phyloP scores from a whole-genome alignment of 371 early-diverging fungal genomes.

The Mucor ambiguus region DNA sequence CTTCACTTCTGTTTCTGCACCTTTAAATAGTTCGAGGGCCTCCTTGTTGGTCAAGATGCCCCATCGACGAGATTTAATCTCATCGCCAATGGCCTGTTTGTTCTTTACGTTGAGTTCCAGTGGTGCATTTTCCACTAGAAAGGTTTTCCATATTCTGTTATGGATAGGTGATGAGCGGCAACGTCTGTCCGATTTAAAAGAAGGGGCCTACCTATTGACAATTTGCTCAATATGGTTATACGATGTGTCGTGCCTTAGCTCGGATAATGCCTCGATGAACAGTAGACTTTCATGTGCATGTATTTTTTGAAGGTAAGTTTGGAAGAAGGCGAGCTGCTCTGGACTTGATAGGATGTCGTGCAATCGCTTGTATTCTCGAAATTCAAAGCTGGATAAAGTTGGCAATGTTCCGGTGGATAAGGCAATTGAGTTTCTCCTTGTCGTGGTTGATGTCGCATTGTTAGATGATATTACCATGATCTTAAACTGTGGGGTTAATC shows the following conservation, averaged over 20 bases:
- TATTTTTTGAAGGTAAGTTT: conserved; percentile 27
- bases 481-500: background rate
- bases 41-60: conserved; percentile 19
- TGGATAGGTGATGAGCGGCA: too few species aligned
- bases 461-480: background rate
- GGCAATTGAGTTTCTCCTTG: background rate
- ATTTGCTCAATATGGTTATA: conserved; percentile 15
- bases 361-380: conserved; percentile 19
- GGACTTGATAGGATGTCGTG: conserved; percentile 31
- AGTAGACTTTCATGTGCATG: conserved; percentile 38
- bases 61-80: conserved; percentile 23
- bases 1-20: conserved; percentile 31
- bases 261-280: conserved; percentile 36
- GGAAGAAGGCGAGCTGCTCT: conserved; percentile 29
- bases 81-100: conserved; percentile 15
- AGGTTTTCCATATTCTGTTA: conserved; percentile 37
- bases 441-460: background rate
- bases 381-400: conserved; percentile 6
- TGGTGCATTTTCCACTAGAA: conserved; percentile 24
- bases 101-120: conserved; percentile 31
- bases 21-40: conserved; percentile 21
- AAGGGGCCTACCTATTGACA: conserved; percentile 24
- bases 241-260: conserved; percentile 26
- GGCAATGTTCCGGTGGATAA: background rate
- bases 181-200: too few species aligned